phyloP scores from a whole-genome alignment of 2,329 filamentous ascomycete genomes.

The Aureobasidium sp. region DNA sequence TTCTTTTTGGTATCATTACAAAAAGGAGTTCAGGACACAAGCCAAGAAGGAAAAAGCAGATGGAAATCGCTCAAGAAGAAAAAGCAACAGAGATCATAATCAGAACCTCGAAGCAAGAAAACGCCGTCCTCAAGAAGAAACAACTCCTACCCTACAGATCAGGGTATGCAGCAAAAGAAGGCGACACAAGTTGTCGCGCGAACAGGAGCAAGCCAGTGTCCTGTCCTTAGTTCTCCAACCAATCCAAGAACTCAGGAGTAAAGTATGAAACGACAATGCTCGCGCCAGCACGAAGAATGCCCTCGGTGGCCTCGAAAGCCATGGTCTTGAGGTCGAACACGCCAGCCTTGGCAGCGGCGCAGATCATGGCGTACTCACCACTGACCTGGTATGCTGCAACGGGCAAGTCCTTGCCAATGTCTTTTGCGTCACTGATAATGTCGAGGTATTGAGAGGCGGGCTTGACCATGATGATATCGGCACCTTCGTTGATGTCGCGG shows the following conservation, averaged over 20 bases:
- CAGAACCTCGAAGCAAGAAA: not conserved
- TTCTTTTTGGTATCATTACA: not conserved
- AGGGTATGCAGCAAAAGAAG: not conserved
- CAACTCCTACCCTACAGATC: not conserved
- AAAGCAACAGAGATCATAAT: not conserved
- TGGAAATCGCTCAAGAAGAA: not conserved
- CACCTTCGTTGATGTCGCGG: slow-evolving; percentile 86
- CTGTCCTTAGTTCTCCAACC: slow-evolving; percentile 38
- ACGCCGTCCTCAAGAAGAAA: not conserved
- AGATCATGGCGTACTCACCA: slow-evolving; percentile 96
- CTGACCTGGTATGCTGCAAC: slow-evolving; percentile 95
- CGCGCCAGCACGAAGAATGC: slow-evolving; percentile 85
- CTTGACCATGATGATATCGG: slow-evolving; percentile 99
- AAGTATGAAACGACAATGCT: slow-evolving; percentile 94
- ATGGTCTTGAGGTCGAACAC: slow-evolving; percentile 93
- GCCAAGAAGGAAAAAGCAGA: not conserved
- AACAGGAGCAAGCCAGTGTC: not conserved
- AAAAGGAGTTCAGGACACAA: not conserved
- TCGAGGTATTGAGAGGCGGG: slow-evolving; percentile 92
- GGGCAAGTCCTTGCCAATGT: slow-evolving; percentile 83
- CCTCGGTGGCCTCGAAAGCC: slow-evolving; percentile 91
- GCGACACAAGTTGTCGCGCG: not conserved
- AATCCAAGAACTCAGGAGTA: slow-evolving; percentile 67
- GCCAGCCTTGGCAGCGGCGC: slow-evolving; percentile 88
- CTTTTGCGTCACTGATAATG: slow-evolving; percentile 96